Evolutionary conservation across 305 asterid genomes (phyloP), one percentile per base, ranked within the genome.

Genomic region (Fraxinus angustifolia): DNA sequence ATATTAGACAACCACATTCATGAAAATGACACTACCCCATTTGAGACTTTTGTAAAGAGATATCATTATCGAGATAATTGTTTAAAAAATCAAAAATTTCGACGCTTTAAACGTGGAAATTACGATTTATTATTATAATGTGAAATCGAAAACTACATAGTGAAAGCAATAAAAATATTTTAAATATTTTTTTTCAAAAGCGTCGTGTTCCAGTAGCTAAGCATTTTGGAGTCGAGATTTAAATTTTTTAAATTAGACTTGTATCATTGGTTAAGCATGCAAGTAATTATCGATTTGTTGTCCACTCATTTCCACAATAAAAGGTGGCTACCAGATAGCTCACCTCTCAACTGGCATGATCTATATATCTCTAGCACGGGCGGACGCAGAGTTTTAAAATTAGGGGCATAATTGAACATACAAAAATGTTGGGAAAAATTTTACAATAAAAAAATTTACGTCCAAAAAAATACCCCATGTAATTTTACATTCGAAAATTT

Each of bases 11-110:
- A 35, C 78, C 68, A 78, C 68, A 78, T 75, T 68, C 78, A 83
- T 78, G 85, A 83, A 16, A 83, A 74, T 65, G 88, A 86, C 85
- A 78, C n/a, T 38, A n/a, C 73, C 50, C 82, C 73, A 84, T 73
- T 84, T 56, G 17, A n/a, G 79, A 82, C 76, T 62, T 77, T 67
- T 78, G 56, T 67, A 58, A 50, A 83, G 70, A 65, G 16, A 62
- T 10, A 67, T 67, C 35, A 67, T 67, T 45, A 75, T 28, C 19
- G 8, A 0, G 7, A 67, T 67, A 67, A 4, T 23, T 28, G 3
- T 30, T 12, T 28, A 0, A 28, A 67, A 3, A 62, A 8, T 28
- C 36, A 16, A 67, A 3, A 28, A 3, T 11, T 3, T 23, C 71
- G 4, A 4, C 5, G 31, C 11, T 12, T 62, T 21, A 62, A 3